Conservation (phyloP, 2,329 filamentous ascomycete genomes). For the Ophidiomyces ophidiicola region DNA sequence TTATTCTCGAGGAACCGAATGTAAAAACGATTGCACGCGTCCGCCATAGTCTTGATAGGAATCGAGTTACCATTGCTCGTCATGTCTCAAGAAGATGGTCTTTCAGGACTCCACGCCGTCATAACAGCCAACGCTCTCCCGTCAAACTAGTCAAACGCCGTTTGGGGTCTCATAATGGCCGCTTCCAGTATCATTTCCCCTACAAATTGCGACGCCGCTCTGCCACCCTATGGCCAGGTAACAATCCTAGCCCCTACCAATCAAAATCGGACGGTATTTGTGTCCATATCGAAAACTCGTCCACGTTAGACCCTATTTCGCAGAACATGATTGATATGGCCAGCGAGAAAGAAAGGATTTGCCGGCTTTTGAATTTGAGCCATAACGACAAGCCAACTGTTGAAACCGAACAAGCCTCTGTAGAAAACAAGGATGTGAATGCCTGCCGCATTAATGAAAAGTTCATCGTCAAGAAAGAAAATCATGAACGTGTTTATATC, state of each 20-base stretch:
- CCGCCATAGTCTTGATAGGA: background rate
- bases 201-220: background rate
- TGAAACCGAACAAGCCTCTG: too few species aligned
- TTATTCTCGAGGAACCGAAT: too few species aligned
- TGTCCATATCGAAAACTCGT: slow-evolving; percentile 13
- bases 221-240: slow-evolving; percentile 2
- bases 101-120: background rate
- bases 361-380: too few species aligned
- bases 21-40: background rate
- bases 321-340: slow-evolving; percentile 1
- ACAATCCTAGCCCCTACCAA: slow-evolving; percentile 8
- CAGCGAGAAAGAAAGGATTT: too few species aligned
- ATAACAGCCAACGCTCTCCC: background rate
- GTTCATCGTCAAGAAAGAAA: background rate
- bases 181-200: background rate
- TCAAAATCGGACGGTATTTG: slow-evolving; percentile 10
- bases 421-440: background rate
- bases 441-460: background rate
- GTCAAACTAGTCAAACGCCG: slow-evolving; percentile 8
- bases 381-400: too few species aligned
- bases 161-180: background rate
- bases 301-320: slow-evolving; percentile 4
- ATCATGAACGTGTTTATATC: background rate
- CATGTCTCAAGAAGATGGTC: background rate
- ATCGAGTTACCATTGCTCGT: background rate